phyloP scores from a whole-genome alignment of 2,329 filamentous ascomycete species.

The Talaromyces sp. region DNA sequence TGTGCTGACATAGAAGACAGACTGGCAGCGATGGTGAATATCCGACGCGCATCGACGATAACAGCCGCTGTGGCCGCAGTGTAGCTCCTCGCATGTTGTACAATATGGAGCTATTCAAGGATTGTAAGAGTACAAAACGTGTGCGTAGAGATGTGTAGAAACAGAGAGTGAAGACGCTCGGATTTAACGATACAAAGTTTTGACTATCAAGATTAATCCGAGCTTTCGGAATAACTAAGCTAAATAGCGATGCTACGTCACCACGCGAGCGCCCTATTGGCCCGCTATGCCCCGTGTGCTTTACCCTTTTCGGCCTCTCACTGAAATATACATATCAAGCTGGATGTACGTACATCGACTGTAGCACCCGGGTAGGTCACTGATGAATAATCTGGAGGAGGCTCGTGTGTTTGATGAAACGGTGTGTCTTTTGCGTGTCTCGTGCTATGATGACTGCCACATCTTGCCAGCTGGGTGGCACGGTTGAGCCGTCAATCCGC shows the following conservation, averaged over 20 bases:
- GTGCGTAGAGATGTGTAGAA: not conserved
- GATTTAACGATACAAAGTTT: slow-evolving; percentile 2
- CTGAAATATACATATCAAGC: not conserved
- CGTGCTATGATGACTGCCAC: not conserved
- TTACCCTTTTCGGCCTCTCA: not conserved
- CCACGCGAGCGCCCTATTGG: slow-evolving; percentile 5
- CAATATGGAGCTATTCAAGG: too few species aligned
- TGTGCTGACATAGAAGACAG: slow-evolving; percentile 13
- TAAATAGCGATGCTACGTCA: slow-evolving; percentile 1
- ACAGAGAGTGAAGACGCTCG: not conserved
- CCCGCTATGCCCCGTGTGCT: not conserved
- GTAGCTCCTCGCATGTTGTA: slow-evolving; percentile 8
- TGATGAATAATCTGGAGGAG: not conserved
- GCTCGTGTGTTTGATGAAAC: not conserved
- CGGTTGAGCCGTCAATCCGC: not conserved
- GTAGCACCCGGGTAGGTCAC: not conserved
- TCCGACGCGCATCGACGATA: not conserved
- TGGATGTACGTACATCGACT: not conserved
- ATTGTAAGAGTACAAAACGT: not conserved
- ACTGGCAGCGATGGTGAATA: not conserved
- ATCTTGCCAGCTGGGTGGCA: not conserved
- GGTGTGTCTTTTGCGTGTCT: not conserved
- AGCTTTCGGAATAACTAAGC: not conserved
- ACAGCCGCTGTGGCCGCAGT: slow-evolving; percentile 4
- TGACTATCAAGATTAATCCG: not conserved